These are phyloP conservation scores for Hirschfeldia incana DNA, from an alignment of 345 rosid genomes.

Conservation along the genomic window DNA sequence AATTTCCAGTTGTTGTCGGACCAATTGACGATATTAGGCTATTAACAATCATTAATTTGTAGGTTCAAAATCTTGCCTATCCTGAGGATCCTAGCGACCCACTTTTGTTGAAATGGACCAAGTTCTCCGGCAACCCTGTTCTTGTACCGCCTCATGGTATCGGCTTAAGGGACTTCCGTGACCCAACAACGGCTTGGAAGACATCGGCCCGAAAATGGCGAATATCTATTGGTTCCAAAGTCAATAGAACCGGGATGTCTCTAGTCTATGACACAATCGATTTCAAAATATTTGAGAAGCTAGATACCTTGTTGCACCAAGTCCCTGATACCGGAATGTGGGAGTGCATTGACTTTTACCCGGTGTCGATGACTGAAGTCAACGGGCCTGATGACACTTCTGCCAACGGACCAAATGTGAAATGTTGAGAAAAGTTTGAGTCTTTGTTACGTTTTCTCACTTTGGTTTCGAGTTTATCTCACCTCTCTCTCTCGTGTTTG, in stretches of 20 bases:
- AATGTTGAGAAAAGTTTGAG: not conserved
- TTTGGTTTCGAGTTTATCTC: too few species aligned
- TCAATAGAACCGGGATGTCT: constrained; percentile 65
- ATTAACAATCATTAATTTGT: too few species aligned
- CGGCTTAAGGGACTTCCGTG: constrained; percentile 70
- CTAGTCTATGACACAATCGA: constrained; percentile 77
- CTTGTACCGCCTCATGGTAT: constrained; percentile 72
- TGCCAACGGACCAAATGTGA: constrained; percentile 29
- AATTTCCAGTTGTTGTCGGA: too few species aligned
- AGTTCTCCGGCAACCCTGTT: constrained; percentile 70
- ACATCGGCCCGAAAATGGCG: constrained; percentile 83
- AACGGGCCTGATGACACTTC: constrained; percentile 39
- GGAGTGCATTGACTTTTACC: constrained; percentile 51
- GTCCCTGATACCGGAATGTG: constrained; percentile 88
- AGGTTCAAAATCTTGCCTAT: constrained; percentile 87
- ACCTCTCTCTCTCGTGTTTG: too few species aligned
- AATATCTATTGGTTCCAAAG: constrained; percentile 65
- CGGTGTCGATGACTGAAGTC: constrained; percentile 18
- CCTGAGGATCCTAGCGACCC: constrained; percentile 75
- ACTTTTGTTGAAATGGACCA: constrained; percentile 67
- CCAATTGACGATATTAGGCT: too few species aligned
- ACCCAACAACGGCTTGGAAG: constrained; percentile 90
- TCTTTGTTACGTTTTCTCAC: too few species aligned
- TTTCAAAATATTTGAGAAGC: constrained; percentile 49
- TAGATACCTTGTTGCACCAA: constrained; percentile 50